Evolutionary conservation across 108 stramenopile genomes (phyloP).

Genomic region (Conticribra guillardii): DNA sequence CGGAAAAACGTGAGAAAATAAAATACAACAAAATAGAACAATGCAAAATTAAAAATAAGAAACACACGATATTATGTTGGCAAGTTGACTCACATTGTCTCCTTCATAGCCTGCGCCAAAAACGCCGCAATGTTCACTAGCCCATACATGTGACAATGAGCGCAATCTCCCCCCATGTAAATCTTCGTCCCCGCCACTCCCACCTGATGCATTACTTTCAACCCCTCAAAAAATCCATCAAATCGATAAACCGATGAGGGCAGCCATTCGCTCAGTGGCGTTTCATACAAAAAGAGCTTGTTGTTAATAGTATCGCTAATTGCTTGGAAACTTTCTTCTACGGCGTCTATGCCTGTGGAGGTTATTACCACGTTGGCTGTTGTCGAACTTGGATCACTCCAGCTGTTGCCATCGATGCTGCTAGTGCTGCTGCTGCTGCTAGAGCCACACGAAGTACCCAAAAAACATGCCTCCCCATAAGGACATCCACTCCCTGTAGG

Average conservation of each 20-base stretch:
- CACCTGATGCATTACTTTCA: conserved; percentile 44
- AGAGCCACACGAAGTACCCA: not conserved
- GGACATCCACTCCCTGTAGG: conserved; percentile 10
- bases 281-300: conserved; percentile 49
- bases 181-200: conserved; percentile 51
- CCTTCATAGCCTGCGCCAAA: conserved; percentile 61
- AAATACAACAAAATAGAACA: too few species aligned
- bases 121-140: conserved; percentile 54
- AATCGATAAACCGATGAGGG: conserved; percentile 55
- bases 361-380: not conserved
- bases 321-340: conserved; percentile 27
- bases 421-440: conserved; percentile 1
- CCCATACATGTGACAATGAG: conserved; percentile 49
- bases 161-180: conserved; percentile 43
- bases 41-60: too few species aligned
- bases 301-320: conserved; percentile 33
- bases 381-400: not conserved
- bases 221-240: conserved; percentile 44
- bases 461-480: conserved; percentile 16
- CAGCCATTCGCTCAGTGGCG: conserved; percentile 40
- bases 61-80: too few species aligned
- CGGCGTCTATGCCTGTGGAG: conserved; percentile 8
- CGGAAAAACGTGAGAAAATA: too few species aligned
- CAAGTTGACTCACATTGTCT: conserved; percentile 34
- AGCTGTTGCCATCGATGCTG: not conserved